phyloP scores from a whole-genome alignment of 208 protist species.

The Willaertia magna region DNA sequence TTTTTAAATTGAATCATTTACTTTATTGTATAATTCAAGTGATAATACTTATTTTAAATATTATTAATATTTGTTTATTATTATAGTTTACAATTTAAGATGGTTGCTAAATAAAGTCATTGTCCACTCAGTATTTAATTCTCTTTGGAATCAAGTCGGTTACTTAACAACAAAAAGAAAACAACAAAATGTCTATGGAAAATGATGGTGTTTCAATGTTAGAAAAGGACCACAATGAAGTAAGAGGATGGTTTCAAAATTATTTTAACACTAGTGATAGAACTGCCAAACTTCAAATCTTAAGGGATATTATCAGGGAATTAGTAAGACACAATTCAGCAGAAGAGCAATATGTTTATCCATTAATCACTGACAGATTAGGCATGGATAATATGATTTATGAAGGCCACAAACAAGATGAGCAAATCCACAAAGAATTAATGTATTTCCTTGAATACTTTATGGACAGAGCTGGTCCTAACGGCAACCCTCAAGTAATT shows the following conservation, averaged over 20 bases:
- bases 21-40: too few species aligned
- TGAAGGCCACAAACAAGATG: not conserved
- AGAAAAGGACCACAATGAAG: not conserved
- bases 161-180: too few species aligned
- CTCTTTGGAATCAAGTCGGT: too few species aligned
- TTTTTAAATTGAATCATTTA: too few species aligned
- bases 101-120: too few species aligned
- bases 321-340: not conserved
- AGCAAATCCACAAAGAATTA: not conserved
- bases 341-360: not conserved
- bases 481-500: not conserved
- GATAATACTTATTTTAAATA: too few species aligned
- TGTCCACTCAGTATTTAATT: too few species aligned
- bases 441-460: not conserved
- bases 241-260: not conserved
- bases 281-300: not conserved
- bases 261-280: not conserved
- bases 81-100: too few species aligned
- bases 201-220: not conserved
- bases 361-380: not conserved
- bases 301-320: not conserved
- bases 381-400: not conserved
- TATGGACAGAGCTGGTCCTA: not conserved
- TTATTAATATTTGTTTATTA: too few species aligned
- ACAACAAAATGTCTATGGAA: too few species aligned